Evolutionary conservation across 352 stramenopile genomes (phyloP).

Genomic region (Pseudoperonospora humuli): DNA sequence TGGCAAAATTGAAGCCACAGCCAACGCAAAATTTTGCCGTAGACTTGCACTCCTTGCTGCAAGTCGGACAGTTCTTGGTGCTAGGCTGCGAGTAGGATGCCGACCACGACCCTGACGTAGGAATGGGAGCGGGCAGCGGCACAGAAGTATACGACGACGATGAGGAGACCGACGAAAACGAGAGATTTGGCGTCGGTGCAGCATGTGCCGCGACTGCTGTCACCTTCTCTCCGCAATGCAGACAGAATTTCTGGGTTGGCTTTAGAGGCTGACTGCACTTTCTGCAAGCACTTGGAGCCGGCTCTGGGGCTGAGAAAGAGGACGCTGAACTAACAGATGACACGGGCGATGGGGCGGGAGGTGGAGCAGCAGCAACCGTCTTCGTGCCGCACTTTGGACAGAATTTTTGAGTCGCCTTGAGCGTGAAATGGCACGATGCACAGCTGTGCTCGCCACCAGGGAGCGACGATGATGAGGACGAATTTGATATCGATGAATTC

Average conservation of each 20-base stretch:
- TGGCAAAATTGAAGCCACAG: constrained; percentile 74
- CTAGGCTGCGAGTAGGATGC: constrained; percentile 24
- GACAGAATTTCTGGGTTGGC: constrained; percentile 63
- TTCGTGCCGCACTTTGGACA: constrained; percentile 64
- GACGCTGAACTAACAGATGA: constrained; percentile 27
- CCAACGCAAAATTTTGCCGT: constrained; percentile 75
- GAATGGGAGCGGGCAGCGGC: constrained; percentile 49
- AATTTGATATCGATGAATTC: constrained; percentile 18
- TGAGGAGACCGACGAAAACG: constrained; percentile 16
- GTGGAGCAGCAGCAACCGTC: constrained; percentile 6
- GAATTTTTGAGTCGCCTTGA: constrained; percentile 73
- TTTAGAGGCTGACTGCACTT: constrained; percentile 50
- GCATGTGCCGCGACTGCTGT: constrained; percentile 4
- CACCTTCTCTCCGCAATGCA: constrained; percentile 68
- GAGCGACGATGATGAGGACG: constrained; percentile 26
- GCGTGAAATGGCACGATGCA: constrained; percentile 32
- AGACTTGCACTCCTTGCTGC: constrained; percentile 64
- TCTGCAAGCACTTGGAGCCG: constrained; percentile 23
- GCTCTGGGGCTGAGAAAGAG: constrained; percentile 16
- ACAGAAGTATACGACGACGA: constrained; percentile 36
- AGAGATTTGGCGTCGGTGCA: constrained; percentile 13
- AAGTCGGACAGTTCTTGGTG: constrained; percentile 58
- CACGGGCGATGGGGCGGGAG: constrained; percentile 15
- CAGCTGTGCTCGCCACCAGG: constrained; percentile 24
- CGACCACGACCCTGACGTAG: constrained; percentile 31